Conservation (phyloP, 129 eudicot species). For the Flaveria brownii region DNA sequence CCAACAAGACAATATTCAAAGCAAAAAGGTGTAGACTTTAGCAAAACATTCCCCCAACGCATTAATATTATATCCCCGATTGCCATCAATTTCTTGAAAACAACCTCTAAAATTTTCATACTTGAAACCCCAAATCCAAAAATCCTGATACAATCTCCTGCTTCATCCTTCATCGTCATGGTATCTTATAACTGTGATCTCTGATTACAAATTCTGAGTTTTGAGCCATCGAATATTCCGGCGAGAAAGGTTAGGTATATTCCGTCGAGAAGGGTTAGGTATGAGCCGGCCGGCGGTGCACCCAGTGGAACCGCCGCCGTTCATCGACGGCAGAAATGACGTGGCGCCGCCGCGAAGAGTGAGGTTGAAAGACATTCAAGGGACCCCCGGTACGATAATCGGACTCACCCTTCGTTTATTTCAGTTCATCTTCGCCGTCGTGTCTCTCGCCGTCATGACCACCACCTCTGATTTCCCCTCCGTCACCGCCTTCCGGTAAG, state of each 20-base stretch:
- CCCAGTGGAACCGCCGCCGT: slow-evolving; percentile 79
- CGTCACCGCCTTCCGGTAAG: slow-evolving; percentile 83
- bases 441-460: slow-evolving; percentile 77
- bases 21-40: slow-evolving; percentile 25
- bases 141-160: slow-evolving; percentile 9
- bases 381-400: slow-evolving; percentile 73
- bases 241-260: too few species aligned
- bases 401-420: slow-evolving; percentile 61
- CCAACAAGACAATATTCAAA: slow-evolving; percentile 7
- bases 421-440: slow-evolving; percentile 64
- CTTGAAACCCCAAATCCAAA: slow-evolving; percentile 20
- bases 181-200: slow-evolving; percentile 22
- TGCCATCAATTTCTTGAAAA: slow-evolving; percentile 14
- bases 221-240: not conserved
- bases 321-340: slow-evolving; percentile 40
- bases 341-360: slow-evolving; percentile 53
- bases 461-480: slow-evolving; percentile 82
- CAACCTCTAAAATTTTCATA: not conserved
- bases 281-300: slow-evolving; percentile 96
- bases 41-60: slow-evolving; percentile 33
- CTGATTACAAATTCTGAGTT: slow-evolving; percentile 12
- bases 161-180: not conserved
- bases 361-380: slow-evolving; percentile 80
- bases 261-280: slow-evolving; percentile 17
- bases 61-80: slow-evolving; percentile 30